Conservation (phyloP, 768 basidiomycete genomes). For the Tulasnella sp. region DNA sequence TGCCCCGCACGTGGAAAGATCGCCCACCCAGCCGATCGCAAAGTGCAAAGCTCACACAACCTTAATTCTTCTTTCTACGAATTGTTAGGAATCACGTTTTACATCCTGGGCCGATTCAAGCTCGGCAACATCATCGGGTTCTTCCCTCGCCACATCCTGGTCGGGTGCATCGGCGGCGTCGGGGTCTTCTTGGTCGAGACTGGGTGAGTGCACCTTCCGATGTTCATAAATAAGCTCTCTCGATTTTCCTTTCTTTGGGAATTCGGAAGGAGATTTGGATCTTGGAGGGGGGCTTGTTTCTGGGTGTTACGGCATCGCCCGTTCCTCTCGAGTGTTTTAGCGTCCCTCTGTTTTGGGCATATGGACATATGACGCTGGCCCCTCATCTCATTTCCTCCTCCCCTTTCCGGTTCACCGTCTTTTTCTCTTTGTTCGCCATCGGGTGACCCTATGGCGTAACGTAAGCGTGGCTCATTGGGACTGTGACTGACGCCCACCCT, state of each 20-base stretch:
- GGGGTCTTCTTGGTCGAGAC: constrained; percentile 89
- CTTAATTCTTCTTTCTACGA: neutral
- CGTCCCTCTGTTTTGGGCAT: constrained; percentile 1
- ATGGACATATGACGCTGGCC: constrained; percentile 12
- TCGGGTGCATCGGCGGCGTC: constrained; percentile 97
- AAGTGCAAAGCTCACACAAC: neutral
- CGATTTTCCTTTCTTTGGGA: neutral
- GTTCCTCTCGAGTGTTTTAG: neutral
- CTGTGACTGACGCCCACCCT: neutral
- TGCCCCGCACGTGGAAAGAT: neutral
- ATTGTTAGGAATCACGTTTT: constrained; percentile 65
- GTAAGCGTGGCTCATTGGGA: neutral
- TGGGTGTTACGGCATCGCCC: neutral
- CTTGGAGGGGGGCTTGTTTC: neutral
- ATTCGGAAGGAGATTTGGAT: neutral
- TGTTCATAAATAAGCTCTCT: neutral
- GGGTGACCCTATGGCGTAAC: neutral
- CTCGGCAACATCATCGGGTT: constrained; percentile 88
- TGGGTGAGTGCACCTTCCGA: constrained; percentile 52
- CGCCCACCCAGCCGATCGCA: neutral
- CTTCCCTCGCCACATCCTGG: constrained; percentile 93
- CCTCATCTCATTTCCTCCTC: neutral
- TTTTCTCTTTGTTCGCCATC: neutral
- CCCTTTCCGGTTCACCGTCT: too few relatives aligned
- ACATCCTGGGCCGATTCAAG: constrained; percentile 77